These are phyloP conservation scores for Lizonia empirigonia DNA, from an alignment of 2,329 filamentous ascomycete species.

Conservation along the genomic window DNA sequence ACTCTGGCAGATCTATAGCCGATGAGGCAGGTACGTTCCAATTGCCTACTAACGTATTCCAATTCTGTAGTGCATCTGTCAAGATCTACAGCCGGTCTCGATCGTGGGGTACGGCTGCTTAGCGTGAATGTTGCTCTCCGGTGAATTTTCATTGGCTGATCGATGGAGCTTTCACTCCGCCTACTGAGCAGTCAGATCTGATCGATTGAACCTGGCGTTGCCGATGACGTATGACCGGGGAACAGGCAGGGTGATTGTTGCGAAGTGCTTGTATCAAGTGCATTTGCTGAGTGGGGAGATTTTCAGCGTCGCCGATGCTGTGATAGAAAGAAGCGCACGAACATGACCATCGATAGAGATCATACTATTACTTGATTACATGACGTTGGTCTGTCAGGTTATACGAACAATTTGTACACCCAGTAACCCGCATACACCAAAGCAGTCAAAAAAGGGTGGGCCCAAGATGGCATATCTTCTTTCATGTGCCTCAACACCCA, in stretches of 20 bases:
- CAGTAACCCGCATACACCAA: conserved; percentile 26
- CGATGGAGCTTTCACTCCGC: neutral
- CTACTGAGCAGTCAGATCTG: neutral
- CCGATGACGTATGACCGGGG: too few species aligned
- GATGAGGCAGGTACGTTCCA: neutral
- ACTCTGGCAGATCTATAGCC: neutral
- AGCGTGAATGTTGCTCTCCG: neutral
- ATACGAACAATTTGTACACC: conserved; percentile 27
- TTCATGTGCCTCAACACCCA: conserved; percentile 29
- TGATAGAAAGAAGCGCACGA: too few species aligned
- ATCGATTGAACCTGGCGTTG: too few species aligned
- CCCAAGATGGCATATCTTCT: conserved; percentile 21
- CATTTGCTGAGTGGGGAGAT: too few species aligned
- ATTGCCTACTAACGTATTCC: neutral
- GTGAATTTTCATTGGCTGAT: neutral
- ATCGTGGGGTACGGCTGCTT: neutral
- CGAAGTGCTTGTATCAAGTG: too few species aligned
- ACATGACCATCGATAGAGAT: too few species aligned
- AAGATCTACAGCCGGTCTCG: conserved; percentile 3
- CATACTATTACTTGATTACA: too few species aligned
- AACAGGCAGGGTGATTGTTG: too few species aligned
- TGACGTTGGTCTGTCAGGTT: neutral
- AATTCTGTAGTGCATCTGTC: conserved; percentile 5
- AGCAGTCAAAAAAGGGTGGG: conserved; percentile 20
- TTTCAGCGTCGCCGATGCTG: too few species aligned